These are phyloP conservation scores for Pichia sp. DNA, from an alignment of 1,139 yeast genomes.

Conservation along the genomic window DNA sequence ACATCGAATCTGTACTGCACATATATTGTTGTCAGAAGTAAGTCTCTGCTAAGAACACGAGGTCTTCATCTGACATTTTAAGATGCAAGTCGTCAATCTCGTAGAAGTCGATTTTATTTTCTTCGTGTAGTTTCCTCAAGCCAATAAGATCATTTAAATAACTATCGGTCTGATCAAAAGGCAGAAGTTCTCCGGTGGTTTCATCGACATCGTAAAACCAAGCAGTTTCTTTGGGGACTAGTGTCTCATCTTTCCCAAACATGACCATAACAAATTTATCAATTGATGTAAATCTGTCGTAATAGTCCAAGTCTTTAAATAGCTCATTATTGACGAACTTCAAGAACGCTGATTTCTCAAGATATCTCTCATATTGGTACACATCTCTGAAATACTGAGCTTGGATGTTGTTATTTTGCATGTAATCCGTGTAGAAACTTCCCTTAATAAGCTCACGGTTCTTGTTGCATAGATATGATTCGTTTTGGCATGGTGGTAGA, in stretches of 20 bases:
- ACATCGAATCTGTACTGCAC: no score
- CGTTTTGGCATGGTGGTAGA: slow-evolving; percentile 49
- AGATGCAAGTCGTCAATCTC: slow-evolving; percentile 60
- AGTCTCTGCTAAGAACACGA: slow-evolving; percentile 29
- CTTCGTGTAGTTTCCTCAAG: slow-evolving; percentile 38
- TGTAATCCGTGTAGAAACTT: slow-evolving; percentile 53
- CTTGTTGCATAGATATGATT: slow-evolving; percentile 55
- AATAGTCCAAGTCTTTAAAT: slow-evolving; percentile 30
- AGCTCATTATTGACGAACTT: slow-evolving; percentile 64
- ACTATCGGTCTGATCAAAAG: slow-evolving; percentile 42
- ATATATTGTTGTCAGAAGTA: no score
- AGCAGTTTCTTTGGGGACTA: slow-evolving; percentile 69
- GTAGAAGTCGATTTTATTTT: slow-evolving; percentile 40
- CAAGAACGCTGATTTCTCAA: slow-evolving; percentile 29
- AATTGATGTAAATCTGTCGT: slow-evolving; percentile 35
- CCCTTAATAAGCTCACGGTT: slow-evolving; percentile 48
- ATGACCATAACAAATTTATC: slow-evolving; percentile 51
- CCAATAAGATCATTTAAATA: slow-evolving; percentile 57
- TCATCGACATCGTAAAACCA: slow-evolving; percentile 54
- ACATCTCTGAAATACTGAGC: slow-evolving; percentile 73
- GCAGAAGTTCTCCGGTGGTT: slow-evolving; percentile 35
- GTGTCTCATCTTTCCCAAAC: slow-evolving; percentile 56
- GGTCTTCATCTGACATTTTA: slow-evolving; percentile 47
- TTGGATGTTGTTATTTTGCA: slow-evolving; percentile 55
- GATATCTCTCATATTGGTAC: slow-evolving; percentile 23